Percentiles rank a stretch among this genome's conserved stretches.
These are phyloP conservation scores for Acanthamoeba polyphaga DNA, from an alignment of 208 protist species.

Conservation along the genomic window DNA sequence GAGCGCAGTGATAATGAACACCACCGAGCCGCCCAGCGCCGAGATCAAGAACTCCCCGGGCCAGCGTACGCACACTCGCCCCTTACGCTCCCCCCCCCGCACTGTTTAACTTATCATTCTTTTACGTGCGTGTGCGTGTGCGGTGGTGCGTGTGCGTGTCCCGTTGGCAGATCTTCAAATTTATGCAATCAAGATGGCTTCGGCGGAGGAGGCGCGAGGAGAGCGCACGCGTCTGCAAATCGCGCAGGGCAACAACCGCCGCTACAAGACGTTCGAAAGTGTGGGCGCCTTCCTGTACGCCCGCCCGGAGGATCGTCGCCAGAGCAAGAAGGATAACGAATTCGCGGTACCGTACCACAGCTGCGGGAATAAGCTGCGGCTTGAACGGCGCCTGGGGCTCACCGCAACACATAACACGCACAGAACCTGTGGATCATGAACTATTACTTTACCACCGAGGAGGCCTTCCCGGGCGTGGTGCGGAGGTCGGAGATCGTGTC, in stretches of 20 bases:
- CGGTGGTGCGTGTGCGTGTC: neutral
- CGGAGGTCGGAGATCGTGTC: slow-evolving; percentile 74
- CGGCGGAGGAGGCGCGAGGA: slow-evolving; percentile 31
- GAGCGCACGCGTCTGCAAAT: slow-evolving; percentile 40
- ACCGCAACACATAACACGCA: neutral
- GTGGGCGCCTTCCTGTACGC: slow-evolving; percentile 28
- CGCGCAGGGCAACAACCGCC: neutral
- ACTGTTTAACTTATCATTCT: neutral
- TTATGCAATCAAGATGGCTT: slow-evolving; percentile 9
- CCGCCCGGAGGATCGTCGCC: neutral
- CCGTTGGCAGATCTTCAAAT: slow-evolving; percentile 47
- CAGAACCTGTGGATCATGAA: slow-evolving; percentile 83
- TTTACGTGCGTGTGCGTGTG: neutral
- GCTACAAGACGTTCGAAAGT: neutral
- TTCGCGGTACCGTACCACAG: slow-evolving; percentile 1
- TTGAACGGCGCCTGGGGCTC: too few relatives aligned
- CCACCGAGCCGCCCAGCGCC: slow-evolving; percentile 1
- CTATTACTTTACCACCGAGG: slow-evolving; percentile 75
- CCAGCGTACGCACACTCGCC: neutral
- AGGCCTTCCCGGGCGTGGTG: slow-evolving; percentile 78
- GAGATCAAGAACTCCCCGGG: slow-evolving; percentile 15
- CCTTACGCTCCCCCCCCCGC: neutral
- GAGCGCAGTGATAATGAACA: slow-evolving; percentile 26
- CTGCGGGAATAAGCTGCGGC: too few relatives aligned
- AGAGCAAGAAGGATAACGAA: slow-evolving; percentile 20